Conservation (phyloP, 495 filamentous ascomycete species). For the Annulohypoxylon stygium region DNA sequence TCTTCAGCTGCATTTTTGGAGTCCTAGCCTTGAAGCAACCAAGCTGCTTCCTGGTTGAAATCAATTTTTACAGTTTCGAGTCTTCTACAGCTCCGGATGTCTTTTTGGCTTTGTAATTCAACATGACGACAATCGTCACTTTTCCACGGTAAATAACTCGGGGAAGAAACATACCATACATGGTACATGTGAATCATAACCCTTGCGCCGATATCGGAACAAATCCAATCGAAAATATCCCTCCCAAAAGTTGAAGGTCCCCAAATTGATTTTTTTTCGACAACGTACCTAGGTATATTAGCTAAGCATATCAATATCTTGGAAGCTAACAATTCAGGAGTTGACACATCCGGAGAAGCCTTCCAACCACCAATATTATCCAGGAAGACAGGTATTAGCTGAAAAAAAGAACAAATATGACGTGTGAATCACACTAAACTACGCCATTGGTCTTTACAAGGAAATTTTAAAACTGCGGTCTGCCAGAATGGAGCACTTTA, state of each 20-base stretch:
- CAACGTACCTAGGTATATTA: not conserved
- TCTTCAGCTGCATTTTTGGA: not conserved
- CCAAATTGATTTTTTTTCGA: not conserved
- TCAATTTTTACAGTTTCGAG: not conserved
- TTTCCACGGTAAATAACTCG: not conserved
- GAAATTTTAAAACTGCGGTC: slow-evolving; percentile 11
- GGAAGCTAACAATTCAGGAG: not conserved
- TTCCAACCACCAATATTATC: not conserved
- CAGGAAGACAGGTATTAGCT: not conserved
- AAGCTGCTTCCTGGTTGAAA: not conserved
- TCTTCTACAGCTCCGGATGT: not conserved
- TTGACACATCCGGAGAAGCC: not conserved
- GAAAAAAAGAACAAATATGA: slow-evolving; percentile 12
- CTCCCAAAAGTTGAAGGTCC: not conserved
- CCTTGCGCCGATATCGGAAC: slow-evolving; percentile 31
- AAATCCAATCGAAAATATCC: not conserved
- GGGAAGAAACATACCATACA: not conserved
- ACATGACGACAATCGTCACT: not conserved
- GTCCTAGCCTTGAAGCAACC: not conserved
- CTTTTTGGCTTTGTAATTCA: not conserved
- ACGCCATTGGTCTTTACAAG: slow-evolving; percentile 21
- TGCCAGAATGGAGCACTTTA: slow-evolving; percentile 9
- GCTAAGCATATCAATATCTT: not conserved
- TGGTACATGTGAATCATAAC: not conserved
- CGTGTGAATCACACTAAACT: slow-evolving; percentile 35